These are phyloP conservation scores for Tetrahymena malaccensis DNA, from an alignment of 73 alveolate species.

Conservation along the genomic window DNA sequence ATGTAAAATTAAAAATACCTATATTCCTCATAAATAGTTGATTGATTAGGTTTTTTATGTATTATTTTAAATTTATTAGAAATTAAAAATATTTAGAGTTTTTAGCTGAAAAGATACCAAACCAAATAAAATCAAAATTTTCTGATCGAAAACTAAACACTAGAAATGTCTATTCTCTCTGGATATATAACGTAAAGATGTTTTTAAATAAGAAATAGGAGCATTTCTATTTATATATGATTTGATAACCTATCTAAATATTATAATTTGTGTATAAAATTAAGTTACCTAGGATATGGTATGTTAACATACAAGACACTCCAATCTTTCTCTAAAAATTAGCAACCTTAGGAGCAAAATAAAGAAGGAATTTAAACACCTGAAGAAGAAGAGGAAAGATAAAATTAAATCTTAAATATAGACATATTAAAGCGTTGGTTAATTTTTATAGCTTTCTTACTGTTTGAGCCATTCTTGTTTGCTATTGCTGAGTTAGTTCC, in stretches of 20 bases:
- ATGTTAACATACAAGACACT: background rate
- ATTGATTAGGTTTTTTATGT: too few relatives aligned
- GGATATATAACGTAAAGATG: background rate
- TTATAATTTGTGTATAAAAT: background rate
- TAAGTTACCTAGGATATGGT: background rate
- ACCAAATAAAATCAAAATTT: background rate
- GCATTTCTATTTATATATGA: background rate
- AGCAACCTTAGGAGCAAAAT: background rate
- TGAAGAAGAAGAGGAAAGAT: background rate
- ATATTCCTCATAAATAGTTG: background rate
- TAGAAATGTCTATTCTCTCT: background rate
- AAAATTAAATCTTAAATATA: background rate
- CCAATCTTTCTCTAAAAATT: background rate
- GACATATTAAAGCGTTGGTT: background rate
- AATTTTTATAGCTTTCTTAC: background rate
- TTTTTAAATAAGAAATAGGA: background rate
- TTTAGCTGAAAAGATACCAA: background rate
- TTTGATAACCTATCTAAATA: background rate
- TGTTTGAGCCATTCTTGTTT: background rate
- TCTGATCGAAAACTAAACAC: background rate
- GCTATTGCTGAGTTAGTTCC: background rate
- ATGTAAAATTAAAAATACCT: too few relatives aligned
- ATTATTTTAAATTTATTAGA: too few relatives aligned
- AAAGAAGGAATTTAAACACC: background rate
- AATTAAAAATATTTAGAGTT: too few relatives aligned